Base-by-base conservation (phyloP, 495 filamentous ascomycete genomes). In the Cairneyella variabilis region DNA sequence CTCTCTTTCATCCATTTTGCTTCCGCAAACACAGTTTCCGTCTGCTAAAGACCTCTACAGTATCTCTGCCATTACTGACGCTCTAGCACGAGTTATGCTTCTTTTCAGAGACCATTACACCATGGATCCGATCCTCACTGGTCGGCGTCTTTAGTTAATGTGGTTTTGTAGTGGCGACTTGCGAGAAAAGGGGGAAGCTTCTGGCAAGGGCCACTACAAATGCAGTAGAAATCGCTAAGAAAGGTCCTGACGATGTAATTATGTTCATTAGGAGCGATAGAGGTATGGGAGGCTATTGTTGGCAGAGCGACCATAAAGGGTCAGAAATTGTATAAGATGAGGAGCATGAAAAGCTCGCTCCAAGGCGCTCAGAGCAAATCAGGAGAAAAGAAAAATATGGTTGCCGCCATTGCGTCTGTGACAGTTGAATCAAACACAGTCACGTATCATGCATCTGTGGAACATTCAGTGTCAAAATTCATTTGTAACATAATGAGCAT, bases 231-330 rank as follows among this genome's bases (percentile, higher is more conserved):
- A 70, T 79, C 45, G 69, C 67, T 12, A 58, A 43, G 51, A 76
- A 76, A 64, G 83, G 80, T 63, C 83, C 83, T 3, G 83, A 86
- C 56, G 69, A 71, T 25, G 66, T 85, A 18, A 72, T 85, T 61
- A 76, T 81, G 16, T 41, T 40, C 11, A 44, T 50, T 59, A 25
- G 62, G 54, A 34, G 64, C 57, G 16, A 25, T 59, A 17, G 59
- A 66, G 47, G 59, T 54, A 30, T 64, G 64, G 57, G 59, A 66
- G 48, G 63, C 57, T 14, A 59, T 53, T 17, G 59, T 62, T 10
- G 62, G 58, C 36, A 48, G 62, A 30, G 61, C 59, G 28, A 64
- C 59, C 11, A 64, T 62, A 59, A 50, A 56, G 48, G 59, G 56
- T 3, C 53, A 60, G 64, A 53, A 62, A 42, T 32, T 60, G 3